phyloP scores from a whole-genome alignment of 257 asterid genomes.

The Nicotiana otophora region DNA sequence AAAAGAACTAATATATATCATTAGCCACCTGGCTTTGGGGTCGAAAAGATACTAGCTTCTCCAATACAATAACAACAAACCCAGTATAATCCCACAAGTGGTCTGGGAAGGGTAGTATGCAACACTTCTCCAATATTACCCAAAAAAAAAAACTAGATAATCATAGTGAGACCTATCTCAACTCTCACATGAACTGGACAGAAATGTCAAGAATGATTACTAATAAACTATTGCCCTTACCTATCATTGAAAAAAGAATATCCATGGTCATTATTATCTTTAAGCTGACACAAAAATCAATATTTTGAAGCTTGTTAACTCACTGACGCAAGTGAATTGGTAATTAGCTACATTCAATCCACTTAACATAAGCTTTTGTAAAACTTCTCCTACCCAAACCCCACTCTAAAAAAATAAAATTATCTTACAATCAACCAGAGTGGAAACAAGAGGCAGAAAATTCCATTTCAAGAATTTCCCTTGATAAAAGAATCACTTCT shows the following conservation, averaged over 20 bases:
- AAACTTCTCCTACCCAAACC: background rate
- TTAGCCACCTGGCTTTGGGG: background rate
- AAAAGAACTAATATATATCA: background rate
- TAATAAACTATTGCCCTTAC: background rate
- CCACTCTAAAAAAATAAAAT: background rate
- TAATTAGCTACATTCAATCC: background rate
- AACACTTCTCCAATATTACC: too few species aligned
- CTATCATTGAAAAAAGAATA: background rate
- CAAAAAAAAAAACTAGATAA: background rate
- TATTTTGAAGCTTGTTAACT: background rate
- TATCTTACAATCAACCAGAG: background rate
- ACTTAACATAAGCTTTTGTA: background rate
- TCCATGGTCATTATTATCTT: background rate
- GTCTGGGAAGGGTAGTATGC: too few species aligned
- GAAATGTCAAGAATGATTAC: background rate
- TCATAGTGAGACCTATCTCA: background rate
- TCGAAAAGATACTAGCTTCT: background rate
- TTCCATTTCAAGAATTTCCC: background rate
- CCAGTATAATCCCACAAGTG: too few species aligned
- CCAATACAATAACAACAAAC: too few species aligned
- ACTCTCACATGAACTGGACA: background rate
- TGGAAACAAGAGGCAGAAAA: background rate
- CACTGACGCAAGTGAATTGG: background rate
- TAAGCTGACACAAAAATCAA: background rate
- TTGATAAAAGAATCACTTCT: background rate